Conservation (phyloP, 1,284 basidiomycete species). For the Violaceomyces palustris region DNA sequence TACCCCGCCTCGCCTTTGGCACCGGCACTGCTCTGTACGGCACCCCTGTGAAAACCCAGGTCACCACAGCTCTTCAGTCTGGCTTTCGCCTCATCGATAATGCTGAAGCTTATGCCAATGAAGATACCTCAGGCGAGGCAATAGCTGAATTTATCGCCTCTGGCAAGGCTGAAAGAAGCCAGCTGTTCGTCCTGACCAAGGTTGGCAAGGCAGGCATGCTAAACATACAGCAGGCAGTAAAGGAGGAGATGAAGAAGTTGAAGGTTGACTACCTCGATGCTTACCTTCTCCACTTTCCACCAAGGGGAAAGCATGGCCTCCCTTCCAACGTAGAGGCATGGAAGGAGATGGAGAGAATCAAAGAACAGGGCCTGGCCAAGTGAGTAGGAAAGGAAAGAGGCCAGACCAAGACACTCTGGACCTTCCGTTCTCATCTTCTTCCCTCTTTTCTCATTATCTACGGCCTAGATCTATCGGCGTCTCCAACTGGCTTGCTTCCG, state of each 20-base stretch:
- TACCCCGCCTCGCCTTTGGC: constrained; percentile 31
- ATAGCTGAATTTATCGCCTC: constrained; percentile 9
- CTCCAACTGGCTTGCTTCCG: constrained; percentile 32
- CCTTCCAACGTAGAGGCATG: constrained; percentile 35
- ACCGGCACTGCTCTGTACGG: constrained; percentile 29
- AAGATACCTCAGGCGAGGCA: constrained; percentile 16
- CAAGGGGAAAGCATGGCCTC: constrained; percentile 28
- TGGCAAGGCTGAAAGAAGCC: constrained; percentile 9
- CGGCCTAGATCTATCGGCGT: constrained; percentile 22
- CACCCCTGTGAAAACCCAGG: constrained; percentile 9
- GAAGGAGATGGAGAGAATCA: constrained; percentile 35
- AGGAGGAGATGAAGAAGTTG: constrained; percentile 19
- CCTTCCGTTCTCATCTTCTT: no score
- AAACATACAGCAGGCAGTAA: constrained; percentile 15
- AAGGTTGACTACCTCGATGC: constrained; percentile 22
- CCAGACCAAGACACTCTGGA: no score
- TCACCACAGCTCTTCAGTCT: constrained; percentile 19
- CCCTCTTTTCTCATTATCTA: background rate
- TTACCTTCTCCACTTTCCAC: constrained; percentile 33
- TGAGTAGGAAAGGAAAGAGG: no score
- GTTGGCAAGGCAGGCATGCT: constrained; percentile 16
- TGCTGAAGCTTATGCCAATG: constrained; percentile 33
- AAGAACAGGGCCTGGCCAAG: constrained; percentile 22
- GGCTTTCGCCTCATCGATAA: constrained; percentile 31
- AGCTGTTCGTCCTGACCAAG: constrained; percentile 27